phyloP scores from a whole-genome alignment of 768 basidiomycete species.

The Fomitopsis pulvina region DNA sequence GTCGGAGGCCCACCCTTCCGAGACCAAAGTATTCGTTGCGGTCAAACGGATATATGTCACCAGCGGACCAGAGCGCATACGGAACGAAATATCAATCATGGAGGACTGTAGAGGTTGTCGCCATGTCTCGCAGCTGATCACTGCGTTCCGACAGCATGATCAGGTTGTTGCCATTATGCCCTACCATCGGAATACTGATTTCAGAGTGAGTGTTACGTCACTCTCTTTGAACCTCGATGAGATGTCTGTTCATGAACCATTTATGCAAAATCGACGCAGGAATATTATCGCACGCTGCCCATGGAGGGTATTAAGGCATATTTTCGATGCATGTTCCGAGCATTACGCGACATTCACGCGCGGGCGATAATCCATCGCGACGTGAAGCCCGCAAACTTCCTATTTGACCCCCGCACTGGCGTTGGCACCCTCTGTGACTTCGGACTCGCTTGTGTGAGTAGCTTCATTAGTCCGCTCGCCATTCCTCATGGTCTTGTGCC shows the following conservation, averaged over 20 bases:
- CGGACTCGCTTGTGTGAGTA: conserved; percentile 85
- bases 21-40: conserved; percentile 73
- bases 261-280: conserved; percentile 41
- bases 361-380: conserved; percentile 91
- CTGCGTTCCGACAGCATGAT: conserved; percentile 85
- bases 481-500: too few species aligned
- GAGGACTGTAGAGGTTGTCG: conserved; percentile 78
- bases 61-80: conserved; percentile 85
- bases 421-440: conserved; percentile 90
- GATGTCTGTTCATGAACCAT: neutral
- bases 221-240: neutral
- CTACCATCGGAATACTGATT: conserved; percentile 88
- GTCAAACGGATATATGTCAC: conserved; percentile 97
- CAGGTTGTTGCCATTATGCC: conserved; percentile 95
- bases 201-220: conserved; percentile 56
- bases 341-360: conserved; percentile 80
- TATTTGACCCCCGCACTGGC: conserved; percentile 81
- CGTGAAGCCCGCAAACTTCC: conserved; percentile 96
- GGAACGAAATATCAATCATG: conserved; percentile 90
- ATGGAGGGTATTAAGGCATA: conserved; percentile 78
- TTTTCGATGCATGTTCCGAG: conserved; percentile 86
- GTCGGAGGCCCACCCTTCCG: conserved; percentile 33
- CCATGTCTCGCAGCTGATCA: conserved; percentile 89
- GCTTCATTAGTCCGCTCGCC: neutral
- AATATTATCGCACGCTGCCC: conserved; percentile 72